These are phyloP conservation scores for Boletales sp. DNA, from an alignment of 768 basidiomycete genomes.

Conservation along the genomic window DNA sequence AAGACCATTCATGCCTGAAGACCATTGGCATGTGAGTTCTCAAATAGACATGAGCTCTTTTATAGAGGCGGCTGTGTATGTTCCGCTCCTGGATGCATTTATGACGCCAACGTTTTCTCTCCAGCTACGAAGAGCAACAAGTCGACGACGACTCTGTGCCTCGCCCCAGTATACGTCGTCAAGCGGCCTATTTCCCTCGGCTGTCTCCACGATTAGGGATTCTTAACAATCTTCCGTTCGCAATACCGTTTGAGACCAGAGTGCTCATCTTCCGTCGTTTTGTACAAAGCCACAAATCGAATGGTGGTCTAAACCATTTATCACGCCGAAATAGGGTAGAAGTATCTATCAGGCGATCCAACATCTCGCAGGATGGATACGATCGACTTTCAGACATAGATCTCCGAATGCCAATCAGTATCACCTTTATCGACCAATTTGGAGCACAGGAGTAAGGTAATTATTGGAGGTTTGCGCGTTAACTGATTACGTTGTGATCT, in stretches of 20 bases:
- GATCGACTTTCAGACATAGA: slow-evolving; percentile 73
- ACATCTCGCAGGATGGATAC: slow-evolving; percentile 89
- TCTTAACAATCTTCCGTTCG: slow-evolving; percentile 93
- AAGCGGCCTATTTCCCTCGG: slow-evolving; percentile 60
- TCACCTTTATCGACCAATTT: slow-evolving; percentile 90
- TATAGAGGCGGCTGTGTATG: slow-evolving; percentile 83
- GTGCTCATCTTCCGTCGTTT: slow-evolving; percentile 88
- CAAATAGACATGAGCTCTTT: slow-evolving; percentile 66
- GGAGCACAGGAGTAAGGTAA: slow-evolving; percentile 74
- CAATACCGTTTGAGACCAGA: slow-evolving; percentile 89
- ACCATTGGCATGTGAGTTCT: slow-evolving; percentile 77
- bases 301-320: slow-evolving; percentile 15
- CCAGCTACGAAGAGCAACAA: slow-evolving; percentile 65
- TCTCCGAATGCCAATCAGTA: slow-evolving; percentile 79
- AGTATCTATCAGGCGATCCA: slow-evolving; percentile 51
- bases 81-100: neutral
- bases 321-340: slow-evolving; percentile 20
- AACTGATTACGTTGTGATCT: slow-evolving; percentile 1
- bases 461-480: neutral
- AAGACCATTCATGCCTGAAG: slow-evolving; percentile 73
- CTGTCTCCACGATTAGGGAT: slow-evolving; percentile 74
- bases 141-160: slow-evolving; percentile 28
- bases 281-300: slow-evolving; percentile 57
- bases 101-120: neutral
- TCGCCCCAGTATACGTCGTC: slow-evolving; percentile 55